Base-by-base conservation (phyloP, 1,284 basidiomycete genomes). In the Mycena citricolor region DNA sequence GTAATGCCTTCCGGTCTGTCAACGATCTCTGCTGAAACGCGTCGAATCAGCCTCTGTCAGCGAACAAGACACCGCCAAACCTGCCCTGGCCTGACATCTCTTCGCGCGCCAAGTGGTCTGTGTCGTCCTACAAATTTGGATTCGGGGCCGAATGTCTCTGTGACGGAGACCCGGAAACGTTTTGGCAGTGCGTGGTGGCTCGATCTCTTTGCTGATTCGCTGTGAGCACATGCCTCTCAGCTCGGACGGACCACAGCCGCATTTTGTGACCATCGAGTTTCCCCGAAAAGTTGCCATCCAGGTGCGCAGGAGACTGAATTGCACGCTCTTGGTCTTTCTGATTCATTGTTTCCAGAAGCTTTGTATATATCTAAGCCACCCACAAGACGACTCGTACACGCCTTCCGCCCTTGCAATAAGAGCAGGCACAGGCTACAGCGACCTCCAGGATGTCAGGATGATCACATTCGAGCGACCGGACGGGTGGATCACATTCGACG, bases 221-320 rank as follows among this genome's bases (percentile, higher is more conserved):
- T 37, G 30, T 42, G 31, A 24, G 48, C 23, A 44, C 20, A 41
- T 32, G 33, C 16, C 20, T 16, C 39, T 13, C 62, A 98, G 95
- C 63, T 95, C 92, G 5, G 97, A 99, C 61, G 97, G 97, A 0
- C 90, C 92, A 0, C 97, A 98, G 60, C 97, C 97, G 2, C 97
- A 99, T 67, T 86, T 88, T 49, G 91, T 99, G 59, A 95, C 92
- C 5, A 77, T 97, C 42, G 90, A 95, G 60, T 99, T 99, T 62
- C 84, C 92, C 8, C 81, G 86, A 43, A 90, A 94, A 60, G 88
- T 97, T 14, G 81, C 86, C 7, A 83, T 99, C 21, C 90, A 94
- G 65, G 94, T 93, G 43, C 31, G 70, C 40, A n/a, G n/a, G n/a
- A n/a, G n/a, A n/a, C n/a, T n/a, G n/a, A n/a, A n/a, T n/a, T n/a